These are phyloP conservation scores for Tetrapisispora namnaoensis DNA, from an alignment of 805 yeast genomes.

Conservation along the genomic window DNA sequence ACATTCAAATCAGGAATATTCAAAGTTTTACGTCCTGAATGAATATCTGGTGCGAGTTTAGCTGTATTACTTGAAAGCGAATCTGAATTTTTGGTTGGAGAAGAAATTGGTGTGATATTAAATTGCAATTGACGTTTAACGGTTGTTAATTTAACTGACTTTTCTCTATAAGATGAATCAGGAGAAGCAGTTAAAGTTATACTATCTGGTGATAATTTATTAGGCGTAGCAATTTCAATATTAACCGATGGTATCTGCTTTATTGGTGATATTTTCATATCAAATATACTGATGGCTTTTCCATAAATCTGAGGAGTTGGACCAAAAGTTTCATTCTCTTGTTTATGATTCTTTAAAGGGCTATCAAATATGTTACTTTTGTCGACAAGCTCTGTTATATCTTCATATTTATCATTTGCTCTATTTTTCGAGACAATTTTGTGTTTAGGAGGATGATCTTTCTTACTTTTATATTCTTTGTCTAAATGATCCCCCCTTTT, in stretches of 20 bases:
- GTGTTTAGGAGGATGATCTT: neutral
- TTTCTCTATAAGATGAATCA: neutral
- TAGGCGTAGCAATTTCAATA: neutral
- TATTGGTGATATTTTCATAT: conserved; percentile 33
- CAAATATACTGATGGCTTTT: conserved; percentile 63
- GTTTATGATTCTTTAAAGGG: neutral
- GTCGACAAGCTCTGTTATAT: neutral
- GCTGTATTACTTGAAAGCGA: neutral
- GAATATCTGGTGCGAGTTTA: neutral
- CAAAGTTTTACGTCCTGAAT: neutral
- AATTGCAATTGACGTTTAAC: conserved; percentile 15
- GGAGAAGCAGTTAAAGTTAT: neutral
- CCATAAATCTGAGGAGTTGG: conserved; percentile 88
- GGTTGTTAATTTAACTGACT: neutral
- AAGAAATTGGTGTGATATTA: conserved; percentile 13
- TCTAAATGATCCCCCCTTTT: conserved; percentile 8
- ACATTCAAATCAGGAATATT: neutral
- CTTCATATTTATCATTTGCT: neutral
- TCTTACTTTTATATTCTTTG: neutral
- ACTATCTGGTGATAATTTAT: conserved; percentile 9
- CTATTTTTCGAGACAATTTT: no score
- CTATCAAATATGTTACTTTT: conserved; percentile 15
- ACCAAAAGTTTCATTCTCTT: conserved; percentile 41
- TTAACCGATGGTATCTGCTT: conserved; percentile 1
- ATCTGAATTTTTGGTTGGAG: conserved; percentile 11